Conservation (phyloP, 305 asterid genomes). For the Fraxinus velutina region DNA sequence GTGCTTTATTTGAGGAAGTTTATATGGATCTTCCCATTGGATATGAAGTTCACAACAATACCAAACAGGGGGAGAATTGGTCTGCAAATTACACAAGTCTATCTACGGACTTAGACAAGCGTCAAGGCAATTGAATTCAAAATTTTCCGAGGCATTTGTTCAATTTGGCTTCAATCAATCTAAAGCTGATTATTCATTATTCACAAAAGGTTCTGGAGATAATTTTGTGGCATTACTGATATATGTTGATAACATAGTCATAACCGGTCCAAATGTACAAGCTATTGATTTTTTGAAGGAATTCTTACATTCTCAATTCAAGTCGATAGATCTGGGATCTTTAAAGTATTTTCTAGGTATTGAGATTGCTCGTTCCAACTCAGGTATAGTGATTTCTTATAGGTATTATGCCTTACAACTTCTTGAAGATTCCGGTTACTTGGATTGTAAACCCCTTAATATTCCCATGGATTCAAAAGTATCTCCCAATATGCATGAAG, state of each 20-base stretch:
- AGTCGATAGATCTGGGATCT: neutral
- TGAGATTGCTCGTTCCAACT: neutral
- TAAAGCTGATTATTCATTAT: neutral
- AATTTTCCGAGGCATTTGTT: neutral
- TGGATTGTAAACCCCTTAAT: neutral
- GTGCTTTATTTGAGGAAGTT: neutral
- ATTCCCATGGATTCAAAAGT: neutral
- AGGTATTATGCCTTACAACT: neutral
- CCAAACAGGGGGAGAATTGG: neutral
- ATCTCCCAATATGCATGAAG: neutral
- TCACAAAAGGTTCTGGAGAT: neutral
- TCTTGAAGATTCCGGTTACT: neutral
- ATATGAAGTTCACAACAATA: neutral
- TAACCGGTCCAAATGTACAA: neutral
- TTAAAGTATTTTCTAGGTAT: neutral
- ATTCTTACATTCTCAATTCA: neutral
- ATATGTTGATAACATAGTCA: neutral
- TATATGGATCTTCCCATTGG: neutral
- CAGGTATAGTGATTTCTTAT: neutral
- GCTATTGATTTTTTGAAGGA: neutral
- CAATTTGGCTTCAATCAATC: neutral
- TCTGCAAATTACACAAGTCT: neutral
- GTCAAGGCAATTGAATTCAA: neutral
- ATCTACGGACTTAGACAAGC: neutral
- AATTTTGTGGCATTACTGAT: neutral